These are phyloP conservation scores for Lecanicillium sp. DNA, from an alignment of 2,329 filamentous ascomycete species.

Conservation along the genomic window DNA sequence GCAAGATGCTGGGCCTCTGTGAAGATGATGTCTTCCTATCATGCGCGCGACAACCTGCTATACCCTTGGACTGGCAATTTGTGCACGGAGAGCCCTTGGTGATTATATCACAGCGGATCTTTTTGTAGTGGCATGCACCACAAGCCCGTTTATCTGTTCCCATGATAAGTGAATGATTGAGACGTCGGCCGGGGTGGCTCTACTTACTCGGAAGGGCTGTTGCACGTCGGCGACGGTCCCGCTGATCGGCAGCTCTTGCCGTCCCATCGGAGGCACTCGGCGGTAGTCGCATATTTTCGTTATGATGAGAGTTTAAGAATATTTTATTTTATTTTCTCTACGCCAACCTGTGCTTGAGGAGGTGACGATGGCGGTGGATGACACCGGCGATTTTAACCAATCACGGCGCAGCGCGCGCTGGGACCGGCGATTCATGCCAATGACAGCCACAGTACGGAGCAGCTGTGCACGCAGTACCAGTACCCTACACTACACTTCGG, in stretches of 20 bases:
- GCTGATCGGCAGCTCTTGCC: not conserved
- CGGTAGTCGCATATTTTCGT: not conserved
- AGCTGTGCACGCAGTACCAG: not conserved
- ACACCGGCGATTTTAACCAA: constrained; percentile 9
- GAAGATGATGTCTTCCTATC: constrained; percentile 45
- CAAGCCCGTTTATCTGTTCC: constrained; percentile 32
- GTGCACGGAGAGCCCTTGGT: constrained; percentile 38
- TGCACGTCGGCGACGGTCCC: not conserved
- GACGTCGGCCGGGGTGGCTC: not conserved
- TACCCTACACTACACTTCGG: no score
- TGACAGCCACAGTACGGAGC: not conserved
- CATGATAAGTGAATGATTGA: not conserved
- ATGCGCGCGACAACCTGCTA: constrained; percentile 36
- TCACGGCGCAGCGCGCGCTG: constrained; percentile 2
- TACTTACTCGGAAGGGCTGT: not conserved
- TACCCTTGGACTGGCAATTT: constrained; percentile 35
- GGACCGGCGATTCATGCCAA: not conserved
- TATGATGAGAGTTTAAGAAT: not conserved
- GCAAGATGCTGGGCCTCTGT: constrained; percentile 9
- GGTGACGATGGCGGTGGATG: not conserved
- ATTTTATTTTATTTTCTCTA: not conserved
- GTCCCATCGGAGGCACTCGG: not conserved
- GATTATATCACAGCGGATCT: constrained; percentile 43
- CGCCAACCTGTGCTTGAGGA: no score
- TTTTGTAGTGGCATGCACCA: constrained; percentile 39